Percentiles rank a stretch among this genome's conserved stretches.
These are phyloP conservation scores for Pichia sp. DNA, from an alignment of 1,139 yeast genomes.

Conservation along the genomic window DNA sequence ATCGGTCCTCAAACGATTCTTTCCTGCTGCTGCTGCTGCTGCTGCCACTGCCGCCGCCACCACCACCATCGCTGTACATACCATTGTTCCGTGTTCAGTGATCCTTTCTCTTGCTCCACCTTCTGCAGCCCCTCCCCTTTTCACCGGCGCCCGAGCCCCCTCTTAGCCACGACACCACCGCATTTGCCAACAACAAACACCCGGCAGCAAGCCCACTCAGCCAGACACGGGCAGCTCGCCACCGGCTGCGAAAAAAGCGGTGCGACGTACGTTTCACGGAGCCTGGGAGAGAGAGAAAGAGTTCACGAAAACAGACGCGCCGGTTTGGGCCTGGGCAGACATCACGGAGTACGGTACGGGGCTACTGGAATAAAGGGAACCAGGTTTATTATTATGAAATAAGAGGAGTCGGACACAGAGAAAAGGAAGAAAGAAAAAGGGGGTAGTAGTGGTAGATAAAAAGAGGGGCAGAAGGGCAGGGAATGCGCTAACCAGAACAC, in stretches of 20 bases:
- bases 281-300: neutral
- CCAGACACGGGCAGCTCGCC: neutral
- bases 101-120: neutral
- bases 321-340: neutral
- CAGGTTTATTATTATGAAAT: no score
- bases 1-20: neutral
- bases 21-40: neutral
- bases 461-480: neutral
- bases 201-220: neutral
- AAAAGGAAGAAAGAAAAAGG: neutral
- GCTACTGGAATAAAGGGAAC: no score
- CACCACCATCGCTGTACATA: conserved; percentile 1
- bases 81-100: conserved; percentile 3
- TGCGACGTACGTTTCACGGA: neutral
- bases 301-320: neutral
- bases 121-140: neutral
- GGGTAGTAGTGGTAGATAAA: neutral
- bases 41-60: neutral
- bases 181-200: neutral
- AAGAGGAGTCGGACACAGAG: neutral
- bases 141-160: neutral
- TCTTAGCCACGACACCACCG: neutral
- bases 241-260: conserved; percentile 1
- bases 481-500: conserved; percentile 81
- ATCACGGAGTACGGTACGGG: neutral